phyloP scores from a whole-genome alignment of 805 yeast species.

The Suhomyces canberraensis region DNA sequence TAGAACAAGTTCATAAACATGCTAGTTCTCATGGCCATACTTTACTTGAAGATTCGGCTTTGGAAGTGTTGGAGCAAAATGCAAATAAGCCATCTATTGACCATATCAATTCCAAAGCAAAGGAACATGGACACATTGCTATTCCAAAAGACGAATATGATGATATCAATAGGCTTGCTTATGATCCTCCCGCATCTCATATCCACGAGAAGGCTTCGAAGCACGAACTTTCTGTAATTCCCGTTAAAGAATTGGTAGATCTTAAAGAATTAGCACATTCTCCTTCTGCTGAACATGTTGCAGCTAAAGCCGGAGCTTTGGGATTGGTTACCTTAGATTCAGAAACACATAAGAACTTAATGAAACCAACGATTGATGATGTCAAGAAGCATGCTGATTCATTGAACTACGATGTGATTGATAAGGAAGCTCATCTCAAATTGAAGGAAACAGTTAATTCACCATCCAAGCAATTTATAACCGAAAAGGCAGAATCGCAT shows the following conservation, averaged over 20 bases:
- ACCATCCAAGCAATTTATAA: constrained; percentile 11
- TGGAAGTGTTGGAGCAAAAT: neutral
- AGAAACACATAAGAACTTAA: constrained; percentile 10
- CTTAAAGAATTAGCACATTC: constrained; percentile 5
- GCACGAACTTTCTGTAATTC: constrained; percentile 14
- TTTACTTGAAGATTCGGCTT: constrained; percentile 1
- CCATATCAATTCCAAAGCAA: constrained; percentile 10
- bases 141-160: constrained; percentile 5
- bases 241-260: constrained; percentile 9
- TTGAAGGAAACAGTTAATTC: constrained; percentile 15
- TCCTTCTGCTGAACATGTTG: constrained; percentile 7
- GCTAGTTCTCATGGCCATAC: constrained; percentile 11
- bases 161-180: constrained; percentile 3
- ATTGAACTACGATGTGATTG: constrained; percentile 11
- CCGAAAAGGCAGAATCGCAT: constrained; percentile 9
- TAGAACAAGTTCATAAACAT: constrained; percentile 13
- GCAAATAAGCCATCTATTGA: constrained; percentile 13
- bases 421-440: constrained; percentile 6
- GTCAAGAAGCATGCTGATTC: constrained; percentile 7
- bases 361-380: constrained; percentile 9
- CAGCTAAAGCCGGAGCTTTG: constrained; percentile 13
- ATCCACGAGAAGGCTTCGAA: constrained; percentile 23
- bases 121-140: constrained; percentile 11
- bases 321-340: constrained; percentile 13
- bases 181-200: constrained; percentile 7